A percentile compares a stretch with the other conserved stretches of the same genome.
These are phyloP conservation scores for Mycena alexandri DNA, from an alignment of 768 basidiomycete species.

Conservation along the genomic window DNA sequence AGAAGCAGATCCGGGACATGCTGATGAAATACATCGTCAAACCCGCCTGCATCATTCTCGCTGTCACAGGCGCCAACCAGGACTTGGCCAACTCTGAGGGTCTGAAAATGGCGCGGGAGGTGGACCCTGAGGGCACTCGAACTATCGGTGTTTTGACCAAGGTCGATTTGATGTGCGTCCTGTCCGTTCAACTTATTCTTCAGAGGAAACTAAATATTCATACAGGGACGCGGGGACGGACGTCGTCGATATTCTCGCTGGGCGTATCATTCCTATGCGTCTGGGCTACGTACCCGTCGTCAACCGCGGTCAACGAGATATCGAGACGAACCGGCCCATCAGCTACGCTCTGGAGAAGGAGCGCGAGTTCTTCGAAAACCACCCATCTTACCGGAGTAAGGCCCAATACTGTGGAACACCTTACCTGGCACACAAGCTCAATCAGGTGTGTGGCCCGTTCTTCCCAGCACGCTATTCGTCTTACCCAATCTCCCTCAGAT, in stretches of 20 bases:
- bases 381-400: constrained; percentile 93
- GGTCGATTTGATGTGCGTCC: constrained; percentile 93
- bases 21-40: constrained; percentile 94
- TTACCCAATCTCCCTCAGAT: constrained; percentile 64
- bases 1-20: constrained; percentile 98
- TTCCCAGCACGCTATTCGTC: background rate
- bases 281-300: constrained; percentile 99
- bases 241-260: constrained; percentile 98
- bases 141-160: constrained; percentile 99
- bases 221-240: constrained; percentile 97
- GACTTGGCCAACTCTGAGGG: constrained; percentile 99
- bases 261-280: constrained; percentile 94
- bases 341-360: constrained; percentile 88
- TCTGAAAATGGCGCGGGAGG: constrained; percentile 94
- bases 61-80: constrained; percentile 95
- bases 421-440: constrained; percentile 94
- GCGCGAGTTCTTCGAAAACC: constrained; percentile 94
- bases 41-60: constrained; percentile 95
- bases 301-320: constrained; percentile 98
- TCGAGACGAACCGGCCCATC: constrained; percentile 91
- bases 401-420: constrained; percentile 98
- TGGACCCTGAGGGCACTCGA: constrained; percentile 95
- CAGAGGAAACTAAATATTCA: background rate
- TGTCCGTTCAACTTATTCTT: background rate
- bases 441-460: constrained; percentile 72